phyloP scores from a whole-genome alignment of 768 basidiomycete genomes.

The Suillus decipiens region DNA sequence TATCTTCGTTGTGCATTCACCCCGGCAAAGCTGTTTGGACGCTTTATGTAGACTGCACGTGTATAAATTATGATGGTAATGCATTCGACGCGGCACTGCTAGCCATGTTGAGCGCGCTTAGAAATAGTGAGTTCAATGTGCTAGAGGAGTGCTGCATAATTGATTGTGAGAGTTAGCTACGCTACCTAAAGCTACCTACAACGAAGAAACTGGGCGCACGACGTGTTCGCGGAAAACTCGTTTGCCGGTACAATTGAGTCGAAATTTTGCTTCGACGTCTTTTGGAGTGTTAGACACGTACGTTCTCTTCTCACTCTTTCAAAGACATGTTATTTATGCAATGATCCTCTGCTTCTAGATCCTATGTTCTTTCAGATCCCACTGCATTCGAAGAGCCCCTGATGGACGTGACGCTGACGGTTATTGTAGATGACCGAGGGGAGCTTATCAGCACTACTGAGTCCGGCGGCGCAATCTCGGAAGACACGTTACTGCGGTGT shows the following conservation, averaged over 20 bases:
- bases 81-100: slow-evolving; percentile 88
- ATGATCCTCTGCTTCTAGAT: slow-evolving; percentile 14
- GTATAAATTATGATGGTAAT: slow-evolving; percentile 84
- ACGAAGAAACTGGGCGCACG: slow-evolving; percentile 58
- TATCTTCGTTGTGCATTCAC: slow-evolving; percentile 75
- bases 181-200: slow-evolving; percentile 66
- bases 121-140: slow-evolving; percentile 62
- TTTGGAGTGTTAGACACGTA: slow-evolving; percentile 7
- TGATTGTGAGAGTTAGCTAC: slow-evolving; percentile 46
- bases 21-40: slow-evolving; percentile 85
- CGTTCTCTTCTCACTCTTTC: not conserved
- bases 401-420: slow-evolving; percentile 67
- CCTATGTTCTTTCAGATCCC: slow-evolving; percentile 76
- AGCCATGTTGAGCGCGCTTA: slow-evolving; percentile 84
- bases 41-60: slow-evolving; percentile 92
- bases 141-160: not conserved
- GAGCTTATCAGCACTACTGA: slow-evolving; percentile 56
- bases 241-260: slow-evolving; percentile 38
- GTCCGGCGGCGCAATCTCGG: slow-evolving; percentile 40
- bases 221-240: slow-evolving; percentile 55
- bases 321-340: not conserved
- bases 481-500: slow-evolving; percentile 5
- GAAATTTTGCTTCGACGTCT: not conserved
- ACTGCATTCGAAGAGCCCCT: slow-evolving; percentile 91
- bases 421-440: slow-evolving; percentile 55